Conservation (phyloP, 192 early-diverging fungal genomes). For the Linnemannia hyalina region DNA sequence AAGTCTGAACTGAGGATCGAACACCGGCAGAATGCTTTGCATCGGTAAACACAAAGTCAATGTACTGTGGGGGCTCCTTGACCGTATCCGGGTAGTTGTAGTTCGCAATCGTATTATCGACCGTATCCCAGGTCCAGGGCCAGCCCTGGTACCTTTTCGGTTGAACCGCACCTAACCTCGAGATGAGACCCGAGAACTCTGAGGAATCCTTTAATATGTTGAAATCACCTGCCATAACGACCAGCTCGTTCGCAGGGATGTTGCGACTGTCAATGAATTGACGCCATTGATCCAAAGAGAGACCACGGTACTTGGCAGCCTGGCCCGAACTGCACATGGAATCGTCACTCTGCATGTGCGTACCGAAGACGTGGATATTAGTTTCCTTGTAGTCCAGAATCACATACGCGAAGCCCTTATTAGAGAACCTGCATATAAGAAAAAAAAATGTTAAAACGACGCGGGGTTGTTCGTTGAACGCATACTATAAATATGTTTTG, state of each 20-base stretch:
- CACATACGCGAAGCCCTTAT: conserved; percentile 49
- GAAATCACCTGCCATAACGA: conserved; percentile 51
- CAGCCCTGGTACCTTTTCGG: conserved; percentile 19
- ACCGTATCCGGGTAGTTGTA: conserved; percentile 40
- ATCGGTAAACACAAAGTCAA: conserved; percentile 49
- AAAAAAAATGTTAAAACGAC: background rate
- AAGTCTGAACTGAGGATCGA: conserved; percentile 15
- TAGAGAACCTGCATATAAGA: conserved; percentile 27
- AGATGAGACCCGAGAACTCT: conserved; percentile 23
- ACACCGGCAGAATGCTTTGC: conserved; percentile 32
- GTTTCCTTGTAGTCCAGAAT: conserved; percentile 36
- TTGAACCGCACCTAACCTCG: conserved; percentile 9
- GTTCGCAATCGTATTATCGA: conserved; percentile 40
- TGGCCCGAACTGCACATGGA: conserved; percentile 8
- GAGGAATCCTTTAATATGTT: conserved; percentile 29
- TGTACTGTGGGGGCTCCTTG: conserved; percentile 16
- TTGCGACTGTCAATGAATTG: conserved; percentile 31
- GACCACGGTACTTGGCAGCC: conserved; percentile 20
- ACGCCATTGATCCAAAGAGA: conserved; percentile 23
- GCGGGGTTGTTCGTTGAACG: background rate
- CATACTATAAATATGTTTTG: background rate
- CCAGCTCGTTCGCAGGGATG: conserved; percentile 40
- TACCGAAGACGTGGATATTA: conserved; percentile 50
- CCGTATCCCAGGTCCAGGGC: conserved; percentile 38
- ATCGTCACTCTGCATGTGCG: conserved; percentile 50